Percentiles rank a stretch among this genome's conserved stretches.
phyloP scores from a whole-genome alignment of 2,329 filamentous ascomycete genomes.

The Rosellinia necatrix region DNA sequence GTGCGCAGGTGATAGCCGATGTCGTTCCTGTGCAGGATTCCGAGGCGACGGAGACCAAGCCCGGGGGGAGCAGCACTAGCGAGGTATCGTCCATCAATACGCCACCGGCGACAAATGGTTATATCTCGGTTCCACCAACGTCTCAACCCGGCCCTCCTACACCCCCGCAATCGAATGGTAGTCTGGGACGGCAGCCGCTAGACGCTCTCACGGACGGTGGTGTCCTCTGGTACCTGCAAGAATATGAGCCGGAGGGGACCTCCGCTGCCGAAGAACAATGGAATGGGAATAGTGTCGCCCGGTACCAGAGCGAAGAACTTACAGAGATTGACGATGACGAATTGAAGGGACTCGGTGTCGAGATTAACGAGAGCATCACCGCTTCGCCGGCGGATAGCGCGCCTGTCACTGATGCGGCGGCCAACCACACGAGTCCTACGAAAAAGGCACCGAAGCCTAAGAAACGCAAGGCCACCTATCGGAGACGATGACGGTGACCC shows the following conservation, averaged over 20 bases:
- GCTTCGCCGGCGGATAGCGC: slow-evolving; percentile 42
- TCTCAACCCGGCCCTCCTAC: slow-evolving; percentile 60
- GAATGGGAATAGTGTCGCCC: slow-evolving; percentile 69
- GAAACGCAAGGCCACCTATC: slow-evolving; percentile 36
- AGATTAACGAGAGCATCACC: slow-evolving; percentile 56
- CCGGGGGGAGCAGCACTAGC: slow-evolving; percentile 36
- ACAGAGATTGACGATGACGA: slow-evolving; percentile 93
- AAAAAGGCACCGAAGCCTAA: slow-evolving; percentile 37
- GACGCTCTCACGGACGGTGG: slow-evolving; percentile 72
- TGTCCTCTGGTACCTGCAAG: slow-evolving; percentile 84
- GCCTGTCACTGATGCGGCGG: slow-evolving; percentile 30
- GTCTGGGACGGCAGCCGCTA: slow-evolving; percentile 52
- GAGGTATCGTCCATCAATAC: slow-evolving; percentile 46
- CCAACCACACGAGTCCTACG: slow-evolving; percentile 29
- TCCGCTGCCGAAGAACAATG: slow-evolving; percentile 77
- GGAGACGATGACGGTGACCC: slow-evolving; percentile 29
- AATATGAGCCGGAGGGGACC: slow-evolving; percentile 79
- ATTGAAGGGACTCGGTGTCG: slow-evolving; percentile 69
- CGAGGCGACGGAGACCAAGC: slow-evolving; percentile 33
- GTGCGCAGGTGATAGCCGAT: slow-evolving; percentile 32
- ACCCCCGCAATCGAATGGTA: slow-evolving; percentile 68
- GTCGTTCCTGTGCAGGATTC: slow-evolving; percentile 7
- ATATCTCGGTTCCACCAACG: slow-evolving; percentile 42
- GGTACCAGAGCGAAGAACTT: slow-evolving; percentile 79
- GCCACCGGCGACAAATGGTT: slow-evolving; percentile 55